Conservation (phyloP, 129 eudicot genomes). For the Escallonia rubra region DNA sequence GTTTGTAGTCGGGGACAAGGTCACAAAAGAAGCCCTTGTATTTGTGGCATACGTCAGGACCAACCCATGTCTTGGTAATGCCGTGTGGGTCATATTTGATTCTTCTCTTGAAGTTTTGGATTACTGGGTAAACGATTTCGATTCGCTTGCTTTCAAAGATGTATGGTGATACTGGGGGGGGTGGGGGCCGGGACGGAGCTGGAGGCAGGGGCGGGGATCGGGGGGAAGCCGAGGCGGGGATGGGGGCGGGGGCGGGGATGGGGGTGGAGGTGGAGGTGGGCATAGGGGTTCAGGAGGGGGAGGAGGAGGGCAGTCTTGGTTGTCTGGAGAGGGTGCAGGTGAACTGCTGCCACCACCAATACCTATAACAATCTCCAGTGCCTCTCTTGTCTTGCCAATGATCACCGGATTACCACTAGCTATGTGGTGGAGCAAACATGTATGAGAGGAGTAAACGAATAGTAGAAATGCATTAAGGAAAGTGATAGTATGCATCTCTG, state of each 20-base stretch:
- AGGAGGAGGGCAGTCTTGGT: background rate
- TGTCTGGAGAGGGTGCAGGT: too few species aligned
- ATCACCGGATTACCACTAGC: background rate
- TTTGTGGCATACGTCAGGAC: slow-evolving; percentile 22
- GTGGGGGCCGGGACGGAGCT: background rate
- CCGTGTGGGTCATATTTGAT: slow-evolving; percentile 25
- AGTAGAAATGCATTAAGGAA: too few species aligned
- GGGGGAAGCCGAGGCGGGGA: background rate
- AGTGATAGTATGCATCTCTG: too few species aligned
- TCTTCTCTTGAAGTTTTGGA: slow-evolving; percentile 26
- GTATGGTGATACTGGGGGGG: background rate
- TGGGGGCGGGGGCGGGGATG: slow-evolving; percentile 1
- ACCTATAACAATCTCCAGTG: slow-evolving; percentile 31
- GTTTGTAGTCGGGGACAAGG: slow-evolving; percentile 1
- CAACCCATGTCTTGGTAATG: slow-evolving; percentile 35
- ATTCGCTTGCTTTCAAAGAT: slow-evolving; percentile 22
- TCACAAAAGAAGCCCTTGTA: slow-evolving; percentile 46
- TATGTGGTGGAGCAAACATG: background rate
- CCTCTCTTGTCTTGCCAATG: slow-evolving; percentile 9
- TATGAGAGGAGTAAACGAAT: background rate
- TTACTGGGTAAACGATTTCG: slow-evolving; percentile 5
- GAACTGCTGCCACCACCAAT: slow-evolving; percentile 12
- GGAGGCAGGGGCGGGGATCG: background rate
- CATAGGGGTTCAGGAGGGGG: background rate
- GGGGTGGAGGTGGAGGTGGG: background rate